Percentiles rank a stretch among this genome's conserved stretches.
These are phyloP conservation scores for Diaporthe citrichinensis DNA, from an alignment of 2,329 filamentous ascomycete species.

Conservation along the genomic window DNA sequence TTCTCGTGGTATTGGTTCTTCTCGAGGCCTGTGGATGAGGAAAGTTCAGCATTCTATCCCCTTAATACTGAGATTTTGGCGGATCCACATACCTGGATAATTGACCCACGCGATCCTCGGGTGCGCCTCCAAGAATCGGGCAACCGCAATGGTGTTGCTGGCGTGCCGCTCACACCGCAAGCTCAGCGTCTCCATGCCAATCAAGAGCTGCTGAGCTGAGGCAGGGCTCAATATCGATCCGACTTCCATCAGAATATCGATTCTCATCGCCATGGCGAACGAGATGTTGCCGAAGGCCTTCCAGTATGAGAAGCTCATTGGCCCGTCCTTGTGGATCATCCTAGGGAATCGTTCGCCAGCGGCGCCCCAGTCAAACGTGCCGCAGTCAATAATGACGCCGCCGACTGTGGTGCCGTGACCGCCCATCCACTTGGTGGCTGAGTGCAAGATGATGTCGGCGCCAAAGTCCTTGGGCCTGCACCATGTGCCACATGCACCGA, in stretches of 20 bases:
- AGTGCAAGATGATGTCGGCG: slow-evolving; percentile 94
- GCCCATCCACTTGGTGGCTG: slow-evolving; percentile 97
- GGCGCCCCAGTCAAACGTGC: slow-evolving; percentile 95
- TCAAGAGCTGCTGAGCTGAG: slow-evolving; percentile 89
- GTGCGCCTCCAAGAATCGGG: slow-evolving; percentile 86
- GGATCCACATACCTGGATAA: slow-evolving; percentile 72
- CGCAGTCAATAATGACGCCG: slow-evolving; percentile 87
- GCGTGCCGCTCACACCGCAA: slow-evolving; percentile 90
- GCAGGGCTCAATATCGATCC: slow-evolving; percentile 90
- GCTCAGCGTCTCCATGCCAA: slow-evolving; percentile 91
- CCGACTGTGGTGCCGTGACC: slow-evolving; percentile 94
- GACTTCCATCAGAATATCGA: slow-evolving; percentile 91
- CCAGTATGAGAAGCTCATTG: slow-evolving; percentile 95
- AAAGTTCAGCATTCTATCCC: background rate
- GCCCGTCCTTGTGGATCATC: slow-evolving; percentile 90
- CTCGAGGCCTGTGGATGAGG: slow-evolving; percentile 67
- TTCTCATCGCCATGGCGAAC: slow-evolving; percentile 87
- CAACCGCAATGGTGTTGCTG: slow-evolving; percentile 83
- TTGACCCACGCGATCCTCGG: slow-evolving; percentile 92
- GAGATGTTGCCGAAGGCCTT: slow-evolving; percentile 88
- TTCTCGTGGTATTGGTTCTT: slow-evolving; percentile 83
- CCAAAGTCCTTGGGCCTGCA: slow-evolving; percentile 89
- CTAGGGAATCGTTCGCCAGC: slow-evolving; percentile 89
- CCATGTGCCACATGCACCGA: slow-evolving; percentile 93
- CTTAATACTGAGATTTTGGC: background rate